Evolutionary conservation across 352 stramenopile species (phyloP).

Genomic region (Phytopythium helicoides): DNA sequence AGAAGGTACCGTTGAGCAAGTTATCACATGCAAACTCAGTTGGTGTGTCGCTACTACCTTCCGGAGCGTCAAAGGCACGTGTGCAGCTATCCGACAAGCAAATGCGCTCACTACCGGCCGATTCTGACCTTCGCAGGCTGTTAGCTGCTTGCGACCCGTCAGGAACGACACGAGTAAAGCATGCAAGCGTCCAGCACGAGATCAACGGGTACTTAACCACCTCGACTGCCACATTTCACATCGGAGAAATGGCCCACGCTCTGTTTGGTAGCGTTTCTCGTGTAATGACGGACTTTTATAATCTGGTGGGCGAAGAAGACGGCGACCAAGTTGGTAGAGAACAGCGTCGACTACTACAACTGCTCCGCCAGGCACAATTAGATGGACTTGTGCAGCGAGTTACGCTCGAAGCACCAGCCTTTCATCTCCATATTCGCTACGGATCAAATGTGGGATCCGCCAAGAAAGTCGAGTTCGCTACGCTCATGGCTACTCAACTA

Average conservation of each 20-base stretch:
- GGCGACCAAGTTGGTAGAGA: conserved; percentile 22
- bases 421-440: conserved; percentile 51
- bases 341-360: conserved; percentile 49
- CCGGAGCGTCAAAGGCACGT: conserved; percentile 51
- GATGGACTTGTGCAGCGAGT: conserved; percentile 59
- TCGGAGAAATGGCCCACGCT: conserved; percentile 42
- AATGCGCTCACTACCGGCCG: conserved; percentile 23
- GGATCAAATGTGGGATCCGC: neutral
- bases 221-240: conserved; percentile 49
- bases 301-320: conserved; percentile 14
- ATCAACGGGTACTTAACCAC: conserved; percentile 67
- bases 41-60: conserved; percentile 32
- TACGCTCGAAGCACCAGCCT: conserved; percentile 44
- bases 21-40: conserved; percentile 10
- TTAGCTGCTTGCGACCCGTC: conserved; percentile 8
- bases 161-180: conserved; percentile 6
- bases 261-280: conserved; percentile 8
- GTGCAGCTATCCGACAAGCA: conserved; percentile 58
- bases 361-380: conserved; percentile 44
- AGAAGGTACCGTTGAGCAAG: conserved; percentile 13
- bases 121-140: conserved; percentile 29
- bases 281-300: neutral
- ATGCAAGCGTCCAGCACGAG: conserved; percentile 24
- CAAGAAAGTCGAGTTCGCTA: conserved; percentile 5
- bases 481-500: conserved; percentile 28